Conservation (phyloP, 2,329 filamentous ascomycete species). For the Fusarium anguioides region DNA sequence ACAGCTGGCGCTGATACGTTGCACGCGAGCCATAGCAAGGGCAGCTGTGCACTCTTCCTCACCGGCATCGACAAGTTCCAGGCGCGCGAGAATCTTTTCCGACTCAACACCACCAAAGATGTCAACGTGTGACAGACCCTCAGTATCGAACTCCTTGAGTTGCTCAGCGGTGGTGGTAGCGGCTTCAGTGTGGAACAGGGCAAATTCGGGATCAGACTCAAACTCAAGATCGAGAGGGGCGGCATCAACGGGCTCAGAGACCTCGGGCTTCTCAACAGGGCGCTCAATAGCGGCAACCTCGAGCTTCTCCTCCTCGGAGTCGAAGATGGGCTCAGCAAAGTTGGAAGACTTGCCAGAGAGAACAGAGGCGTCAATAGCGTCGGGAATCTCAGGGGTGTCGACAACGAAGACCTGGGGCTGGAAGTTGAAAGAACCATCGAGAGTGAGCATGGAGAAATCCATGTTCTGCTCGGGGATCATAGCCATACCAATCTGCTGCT, state of each 20-base stretch:
- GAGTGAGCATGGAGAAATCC: constrained; percentile 77
- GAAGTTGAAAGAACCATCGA: constrained; percentile 69
- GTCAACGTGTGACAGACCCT: constrained; percentile 53
- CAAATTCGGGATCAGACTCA: constrained; percentile 71
- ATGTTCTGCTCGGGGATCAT: constrained; percentile 84
- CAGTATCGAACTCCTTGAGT: constrained; percentile 56
- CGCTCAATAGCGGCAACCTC: constrained; percentile 66
- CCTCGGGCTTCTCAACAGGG: constrained; percentile 53
- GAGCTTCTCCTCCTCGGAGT: constrained; percentile 64
- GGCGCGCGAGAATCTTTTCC: constrained; percentile 72
- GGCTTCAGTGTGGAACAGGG: constrained; percentile 65
- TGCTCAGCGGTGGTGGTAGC: constrained; percentile 38
- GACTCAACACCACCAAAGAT: constrained; percentile 66
- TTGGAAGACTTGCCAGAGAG: constrained; percentile 78
- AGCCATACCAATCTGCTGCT: constrained; percentile 81
- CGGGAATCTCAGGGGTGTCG: constrained; percentile 75
- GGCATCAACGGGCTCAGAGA: constrained; percentile 44
- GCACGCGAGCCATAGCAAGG: constrained; percentile 61
- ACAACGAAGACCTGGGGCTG: constrained; percentile 81
- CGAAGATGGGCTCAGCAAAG: constrained; percentile 60
- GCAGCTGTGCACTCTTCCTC: constrained; percentile 59
- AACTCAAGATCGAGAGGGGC: constrained; percentile 63
- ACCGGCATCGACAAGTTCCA: constrained; percentile 71
- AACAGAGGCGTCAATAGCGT: constrained; percentile 66
- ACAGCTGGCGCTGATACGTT: constrained; percentile 58